phyloP scores from a whole-genome alignment of 164 flowering plant genomes.

The Umbellularia californica region DNA sequence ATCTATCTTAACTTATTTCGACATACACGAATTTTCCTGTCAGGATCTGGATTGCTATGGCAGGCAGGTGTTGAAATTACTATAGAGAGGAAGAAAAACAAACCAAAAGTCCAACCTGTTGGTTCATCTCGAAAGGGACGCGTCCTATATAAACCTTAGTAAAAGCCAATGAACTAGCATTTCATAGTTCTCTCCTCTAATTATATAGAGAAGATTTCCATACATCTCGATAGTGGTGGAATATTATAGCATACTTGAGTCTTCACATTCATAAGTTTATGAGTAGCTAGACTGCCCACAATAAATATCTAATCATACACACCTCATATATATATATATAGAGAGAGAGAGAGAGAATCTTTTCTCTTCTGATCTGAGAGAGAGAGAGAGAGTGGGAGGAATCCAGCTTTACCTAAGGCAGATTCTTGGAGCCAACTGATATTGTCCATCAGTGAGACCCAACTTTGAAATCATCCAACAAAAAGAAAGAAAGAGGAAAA shows the following conservation, averaged over 20 bases:
- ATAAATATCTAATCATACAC: neutral
- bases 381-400: too few species aligned
- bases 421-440: too few species aligned
- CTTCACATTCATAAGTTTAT: neutral
- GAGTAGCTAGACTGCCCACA: neutral
- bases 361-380: neutral
- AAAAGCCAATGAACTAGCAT: neutral
- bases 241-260: neutral
- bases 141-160: neutral
- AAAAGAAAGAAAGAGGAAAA: too few species aligned
- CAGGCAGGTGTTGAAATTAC: neutral
- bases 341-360: neutral
- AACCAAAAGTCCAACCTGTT: neutral
- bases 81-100: neutral
- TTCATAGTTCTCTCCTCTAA: neutral
- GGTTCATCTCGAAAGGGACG: neutral
- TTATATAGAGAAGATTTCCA: neutral
- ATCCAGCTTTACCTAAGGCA: too few species aligned
- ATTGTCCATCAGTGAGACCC: too few species aligned
- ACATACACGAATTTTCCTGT: too few species aligned
- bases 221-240: neutral
- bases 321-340: too few species aligned
- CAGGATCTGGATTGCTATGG: neutral
- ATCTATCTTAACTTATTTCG: too few species aligned
- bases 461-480: too few species aligned